Base-by-base conservation (phyloP, 2,329 filamentous ascomycete genomes). In the Eurotiales sp. region DNA sequence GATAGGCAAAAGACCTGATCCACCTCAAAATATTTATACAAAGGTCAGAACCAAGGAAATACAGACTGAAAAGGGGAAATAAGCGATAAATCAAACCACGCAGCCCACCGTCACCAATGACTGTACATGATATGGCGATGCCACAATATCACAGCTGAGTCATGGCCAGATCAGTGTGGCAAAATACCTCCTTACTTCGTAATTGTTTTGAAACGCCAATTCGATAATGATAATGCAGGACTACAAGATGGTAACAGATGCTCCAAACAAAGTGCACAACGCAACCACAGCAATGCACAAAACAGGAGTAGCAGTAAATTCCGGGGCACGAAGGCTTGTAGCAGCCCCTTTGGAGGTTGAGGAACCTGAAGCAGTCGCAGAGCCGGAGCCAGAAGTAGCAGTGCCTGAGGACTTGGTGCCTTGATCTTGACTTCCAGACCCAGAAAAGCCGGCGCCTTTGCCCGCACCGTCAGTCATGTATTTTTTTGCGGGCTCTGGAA, bases 381-480 rank as follows among this genome's bases (percentile, higher is more conserved):
- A 66, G 55, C 79, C 79, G 45, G 74, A 76, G 56, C 74, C 77
- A 56, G 79, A 69, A 47, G 72, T 66, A 27, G 79, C 74, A 53
- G 75, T 77, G 25, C 67, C 71, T 43, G 75, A 69, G 49, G 75
- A 76, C 30, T 66, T 62, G 53, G 75, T 73, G 47, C 81, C 81
- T 29, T 79, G 68, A 53, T 75, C 72, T 71, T 84, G 81, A 55
- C 75, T 79, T 27, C 82, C 82, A 53, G 66, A 50, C 42, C 82
- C 82, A 11, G 52, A 55, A 56, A 85, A 79, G 61, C 82, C 82
- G 22, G 72, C 72, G 4, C 78, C 81, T 32, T 68, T 72, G 44
- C 83, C 82, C 41, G 82, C 80, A 59, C 82, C 82, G 6, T 77
- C 65, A 54, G 72, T 75, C 71, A 85, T 74, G 72, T 76, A 84